phyloP scores from a whole-genome alignment of 1,139 yeast species.

The Geotrichum cucujoidarum region DNA sequence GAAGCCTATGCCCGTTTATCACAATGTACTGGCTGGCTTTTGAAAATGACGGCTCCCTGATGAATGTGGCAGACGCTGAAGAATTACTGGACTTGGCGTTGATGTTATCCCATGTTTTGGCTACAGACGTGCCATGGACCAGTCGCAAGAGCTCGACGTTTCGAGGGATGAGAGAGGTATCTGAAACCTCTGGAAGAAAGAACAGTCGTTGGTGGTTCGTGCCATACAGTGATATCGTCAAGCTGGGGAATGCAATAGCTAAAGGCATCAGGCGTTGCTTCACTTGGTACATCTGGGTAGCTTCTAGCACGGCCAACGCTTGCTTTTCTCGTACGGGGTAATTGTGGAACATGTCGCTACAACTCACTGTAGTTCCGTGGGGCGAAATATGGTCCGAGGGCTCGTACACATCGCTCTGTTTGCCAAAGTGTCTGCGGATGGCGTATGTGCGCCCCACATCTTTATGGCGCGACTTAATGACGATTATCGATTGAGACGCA shows the following conservation, averaged over 20 bases:
- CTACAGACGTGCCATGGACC: conserved; percentile 26
- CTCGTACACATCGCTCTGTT: conserved; percentile 17
- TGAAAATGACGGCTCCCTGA: conserved; percentile 34
- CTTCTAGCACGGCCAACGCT: conserved; percentile 29
- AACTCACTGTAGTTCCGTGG: conserved; percentile 52
- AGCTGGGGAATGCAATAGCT: conserved; percentile 33
- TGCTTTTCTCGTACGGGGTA: conserved; percentile 54
- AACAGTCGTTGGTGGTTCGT: conserved; percentile 15
- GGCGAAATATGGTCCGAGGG: conserved; percentile 6
- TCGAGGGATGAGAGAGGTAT: conserved; percentile 12
- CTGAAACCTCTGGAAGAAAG: conserved; percentile 1
- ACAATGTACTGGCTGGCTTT: conserved; percentile 44
- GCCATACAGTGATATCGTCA: conserved; percentile 30
- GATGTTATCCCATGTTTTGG: conserved; percentile 26
- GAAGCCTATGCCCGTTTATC: conserved; percentile 11
- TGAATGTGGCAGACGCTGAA: conserved; percentile 35
- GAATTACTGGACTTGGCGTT: conserved; percentile 23
- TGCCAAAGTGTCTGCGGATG: conserved; percentile 24
- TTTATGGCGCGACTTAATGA: conserved; percentile 34
- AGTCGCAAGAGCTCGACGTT: conserved; percentile 22
- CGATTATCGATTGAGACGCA: conserved; percentile 26
- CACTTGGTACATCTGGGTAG: conserved; percentile 35
- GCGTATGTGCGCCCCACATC: conserved; percentile 40
- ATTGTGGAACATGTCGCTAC: conserved; percentile 47
- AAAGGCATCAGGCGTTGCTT: conserved; percentile 39